Evolutionary conservation across 2,329 filamentous ascomycete species (phyloP), one percentile per base, ranked within the genome.

Genomic region (Colletotrichum limetticola): DNA sequence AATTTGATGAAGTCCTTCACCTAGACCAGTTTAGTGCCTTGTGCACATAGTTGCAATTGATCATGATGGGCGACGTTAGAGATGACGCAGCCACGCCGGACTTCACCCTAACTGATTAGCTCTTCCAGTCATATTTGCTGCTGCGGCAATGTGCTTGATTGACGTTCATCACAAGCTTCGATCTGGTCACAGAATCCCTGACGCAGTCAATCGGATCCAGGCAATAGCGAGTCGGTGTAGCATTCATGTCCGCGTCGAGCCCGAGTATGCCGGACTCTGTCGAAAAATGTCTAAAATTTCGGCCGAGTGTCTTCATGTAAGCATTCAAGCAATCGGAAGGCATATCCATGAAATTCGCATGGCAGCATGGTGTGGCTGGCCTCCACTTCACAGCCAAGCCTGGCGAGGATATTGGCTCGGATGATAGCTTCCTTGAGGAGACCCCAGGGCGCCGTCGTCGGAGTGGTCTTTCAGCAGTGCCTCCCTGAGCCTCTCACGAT

Each of bases 371-470:
- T 57, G 24, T 52, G 62, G 52, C 24, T 56, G 52, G 49, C 28
- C 14, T 28, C 64, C 26, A 35, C 28, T 30, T 37, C 30, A 19
- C 32, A 19, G 55, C 14, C 42, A 24, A 14, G 52, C 69, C 63
- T 72, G 65, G 69, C 69, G 16, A 37, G 26, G 65, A 53, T 63
- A 32, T 42, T 68, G 69, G 53, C 66, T 55, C 65, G 14, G 65
- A 37, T 72, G 61, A 46, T 37, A 11, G 22, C 19, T 24, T 16
- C 32, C 66, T 28, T 26, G 3, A 24, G 19, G 28, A 49, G 49
- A 53, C 53, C 9, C 62, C 37, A 26, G 58, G 65, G 59, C 57
- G 52, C 16, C n/a, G 28, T 62, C 64, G 68, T 62, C 57, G 68
- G 35, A n/a, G 42, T 68, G 52, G 12, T 22, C n/a, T 28, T 46